phyloP scores from a whole-genome alignment of 371 early-diverging fungal genomes.

The Apophysomyces ossiformis region DNA sequence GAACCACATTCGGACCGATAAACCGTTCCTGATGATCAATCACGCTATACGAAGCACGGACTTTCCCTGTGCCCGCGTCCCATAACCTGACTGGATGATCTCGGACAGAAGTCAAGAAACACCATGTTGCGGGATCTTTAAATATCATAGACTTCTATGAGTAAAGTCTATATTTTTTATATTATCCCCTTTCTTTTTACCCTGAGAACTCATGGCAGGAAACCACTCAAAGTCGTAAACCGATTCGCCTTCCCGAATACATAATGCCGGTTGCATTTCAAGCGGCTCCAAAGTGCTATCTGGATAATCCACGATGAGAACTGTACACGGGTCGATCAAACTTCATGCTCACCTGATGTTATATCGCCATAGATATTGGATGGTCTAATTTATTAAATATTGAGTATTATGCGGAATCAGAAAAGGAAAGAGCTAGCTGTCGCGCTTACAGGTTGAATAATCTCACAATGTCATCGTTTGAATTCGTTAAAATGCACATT shows the following conservation, averaged over 20 bases:
- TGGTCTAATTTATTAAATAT: constrained; percentile 19
- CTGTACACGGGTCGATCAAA: neutral
- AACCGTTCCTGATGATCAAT: constrained; percentile 71
- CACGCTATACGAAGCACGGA: constrained; percentile 63
- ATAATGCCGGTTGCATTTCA: constrained; percentile 39
- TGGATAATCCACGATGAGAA: neutral
- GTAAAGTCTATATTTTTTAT: no score
- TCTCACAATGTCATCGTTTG: constrained; percentile 64
- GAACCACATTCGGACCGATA: constrained; percentile 63
- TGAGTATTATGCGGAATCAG: neutral
- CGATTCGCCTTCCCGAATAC: constrained; percentile 60
- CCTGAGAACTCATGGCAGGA: constrained; percentile 67
- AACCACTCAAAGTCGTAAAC: constrained; percentile 73
- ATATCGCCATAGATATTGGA: constrained; percentile 32
- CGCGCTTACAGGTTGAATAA: constrained; percentile 56
- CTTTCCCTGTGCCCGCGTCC: constrained; percentile 68
- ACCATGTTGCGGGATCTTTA: constrained; percentile 66
- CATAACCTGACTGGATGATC: constrained; percentile 76
- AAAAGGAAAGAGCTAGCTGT: neutral
- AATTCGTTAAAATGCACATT: constrained; percentile 60
- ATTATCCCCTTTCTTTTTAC: constrained; percentile 24
- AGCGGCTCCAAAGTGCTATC: neutral
- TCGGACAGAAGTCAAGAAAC: constrained; percentile 65
- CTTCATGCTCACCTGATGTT: neutral
- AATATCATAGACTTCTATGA: neutral